phyloP scores from a whole-genome alignment of 345 rosid species.

The Pseudoturritis turrita region DNA sequence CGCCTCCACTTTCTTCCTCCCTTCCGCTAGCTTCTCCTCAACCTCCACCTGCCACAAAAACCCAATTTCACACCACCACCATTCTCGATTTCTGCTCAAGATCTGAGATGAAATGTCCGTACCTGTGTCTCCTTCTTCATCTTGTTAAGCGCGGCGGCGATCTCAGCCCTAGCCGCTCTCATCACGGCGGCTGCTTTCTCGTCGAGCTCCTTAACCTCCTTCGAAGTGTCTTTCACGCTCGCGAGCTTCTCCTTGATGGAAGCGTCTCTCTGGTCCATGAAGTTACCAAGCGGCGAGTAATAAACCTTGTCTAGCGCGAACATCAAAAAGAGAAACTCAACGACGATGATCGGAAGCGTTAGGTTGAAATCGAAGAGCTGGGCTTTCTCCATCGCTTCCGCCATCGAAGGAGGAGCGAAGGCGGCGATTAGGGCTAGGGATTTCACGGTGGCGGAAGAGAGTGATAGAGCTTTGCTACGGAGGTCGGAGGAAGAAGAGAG shows the following conservation, averaged over 20 bases:
- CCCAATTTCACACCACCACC: not conserved
- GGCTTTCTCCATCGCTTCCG: conserved; percentile 80
- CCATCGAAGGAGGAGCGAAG: conserved; percentile 69
- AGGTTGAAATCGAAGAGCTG: conserved; percentile 92
- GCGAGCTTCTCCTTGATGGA: conserved; percentile 72
- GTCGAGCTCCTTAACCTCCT: conserved; percentile 81
- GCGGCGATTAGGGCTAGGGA: conserved; percentile 59
- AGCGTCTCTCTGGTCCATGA: conserved; percentile 83
- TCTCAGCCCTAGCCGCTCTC: conserved; percentile 90
- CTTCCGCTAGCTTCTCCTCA: conserved; percentile 57
- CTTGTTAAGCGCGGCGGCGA: conserved; percentile 76
- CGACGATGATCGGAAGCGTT: conserved; percentile 84
- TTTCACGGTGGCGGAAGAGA: conserved; percentile 46
- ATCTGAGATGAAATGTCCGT: not conserved
- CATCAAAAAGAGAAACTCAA: conserved; percentile 77
- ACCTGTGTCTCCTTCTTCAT: conserved; percentile 84
- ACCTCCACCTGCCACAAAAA: conserved; percentile 46
- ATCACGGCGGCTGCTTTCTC: conserved; percentile 74
- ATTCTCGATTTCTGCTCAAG: not conserved
- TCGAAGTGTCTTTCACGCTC: conserved; percentile 73
- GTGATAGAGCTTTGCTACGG: conserved; percentile 30
- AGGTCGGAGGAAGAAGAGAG: conserved; percentile 30
- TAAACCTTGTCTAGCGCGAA: conserved; percentile 77
- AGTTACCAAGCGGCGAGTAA: conserved; percentile 78
- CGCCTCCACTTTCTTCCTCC: conserved; percentile 73